Base-by-base conservation (phyloP, 495 filamentous ascomycete species). In the Penicillium malachiteum region DNA sequence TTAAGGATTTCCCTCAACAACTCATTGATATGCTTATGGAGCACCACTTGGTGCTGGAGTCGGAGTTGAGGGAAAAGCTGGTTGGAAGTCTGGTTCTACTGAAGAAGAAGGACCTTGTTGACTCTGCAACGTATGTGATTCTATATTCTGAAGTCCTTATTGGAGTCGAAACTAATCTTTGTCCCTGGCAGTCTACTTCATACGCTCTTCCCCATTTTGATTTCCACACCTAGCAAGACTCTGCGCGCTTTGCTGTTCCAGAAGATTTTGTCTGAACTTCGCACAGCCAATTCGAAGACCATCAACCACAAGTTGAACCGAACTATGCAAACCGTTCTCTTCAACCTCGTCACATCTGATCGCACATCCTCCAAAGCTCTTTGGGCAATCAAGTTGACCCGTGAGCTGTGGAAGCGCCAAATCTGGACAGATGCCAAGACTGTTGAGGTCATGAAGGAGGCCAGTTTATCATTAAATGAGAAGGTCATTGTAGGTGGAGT, bases 361-460 rank as follows among this genome's bases (percentile, higher is more conserved):
- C 81, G 88, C 40, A 81, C 87, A 21, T 92, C 90, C 3, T 81
- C 87, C 14, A 93, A 95, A 67, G 91, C 89, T 13, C 76, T 97
- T 50, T 99, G 95, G 94, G 92, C 95, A 5, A 90, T 96, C 41
- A 96, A 93, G 66, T 73, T 96, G 41, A 91, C 90, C 30, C 80
- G 89, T 58, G 91, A 95, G 71, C 68, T 95, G 59, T 96, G 91
- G 91, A 91, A 87, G 67, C 78, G 92, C 46, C 85, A 92, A 58
- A 86, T 95, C 59, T 96, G 91, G 91, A 87, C 86, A 3, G 91
- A 96, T 70, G 79, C 89, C 1, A 90, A 90, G 66, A 83, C 94
- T 1, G 91, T 95, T 42, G 91, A 94, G 63, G 85, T 96, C 43
- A 97, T 97, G 92, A 94, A 94, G 75, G 89, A 94, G 71, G 90